A percentile compares a stretch with the other conserved stretches of the same genome.
These are phyloP conservation scores for Citrullus mucosospermus DNA, from an alignment of 306 rosid species.

Conservation along the genomic window DNA sequence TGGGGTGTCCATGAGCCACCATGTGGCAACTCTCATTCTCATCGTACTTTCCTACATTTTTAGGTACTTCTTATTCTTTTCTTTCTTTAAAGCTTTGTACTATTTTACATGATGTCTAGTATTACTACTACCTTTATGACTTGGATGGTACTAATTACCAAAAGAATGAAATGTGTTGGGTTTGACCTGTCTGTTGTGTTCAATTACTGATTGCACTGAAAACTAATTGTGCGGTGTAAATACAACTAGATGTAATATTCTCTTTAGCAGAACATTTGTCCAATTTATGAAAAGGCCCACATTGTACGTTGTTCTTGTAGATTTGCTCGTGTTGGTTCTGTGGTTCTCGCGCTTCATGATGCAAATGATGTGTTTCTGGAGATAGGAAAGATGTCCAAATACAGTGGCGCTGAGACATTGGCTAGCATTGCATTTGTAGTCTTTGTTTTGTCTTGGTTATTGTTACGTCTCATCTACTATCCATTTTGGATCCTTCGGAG, in stretches of 20 bases:
- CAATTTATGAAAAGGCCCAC: neutral
- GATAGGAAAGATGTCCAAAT: constrained; percentile 91
- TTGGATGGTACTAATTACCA: neutral
- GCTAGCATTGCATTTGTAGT: constrained; percentile 79
- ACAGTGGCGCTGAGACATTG: constrained; percentile 56
- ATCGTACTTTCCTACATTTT: constrained; percentile 63
- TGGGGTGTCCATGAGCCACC: constrained; percentile 88
- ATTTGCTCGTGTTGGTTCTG: constrained; percentile 82
- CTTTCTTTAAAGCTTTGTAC: neutral
- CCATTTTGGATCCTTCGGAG: constrained; percentile 95
- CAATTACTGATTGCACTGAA: neutral
- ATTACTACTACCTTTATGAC: neutral
- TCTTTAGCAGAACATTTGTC: neutral
- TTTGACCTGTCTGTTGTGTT: neutral
- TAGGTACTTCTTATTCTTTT: constrained; percentile 35
- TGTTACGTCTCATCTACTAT: constrained; percentile 70
- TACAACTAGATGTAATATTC: neutral
- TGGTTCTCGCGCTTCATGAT: constrained; percentile 94
- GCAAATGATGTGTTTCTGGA: constrained; percentile 86
- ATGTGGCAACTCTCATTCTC: constrained; percentile 71
- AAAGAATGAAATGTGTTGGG: neutral
- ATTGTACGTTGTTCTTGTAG: constrained; percentile 26
- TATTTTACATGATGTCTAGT: neutral
- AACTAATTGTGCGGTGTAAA: neutral
- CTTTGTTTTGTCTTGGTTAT: constrained; percentile 63